phyloP scores from a whole-genome alignment of 306 rosid genomes.

The Mimosa bimucronata region DNA sequence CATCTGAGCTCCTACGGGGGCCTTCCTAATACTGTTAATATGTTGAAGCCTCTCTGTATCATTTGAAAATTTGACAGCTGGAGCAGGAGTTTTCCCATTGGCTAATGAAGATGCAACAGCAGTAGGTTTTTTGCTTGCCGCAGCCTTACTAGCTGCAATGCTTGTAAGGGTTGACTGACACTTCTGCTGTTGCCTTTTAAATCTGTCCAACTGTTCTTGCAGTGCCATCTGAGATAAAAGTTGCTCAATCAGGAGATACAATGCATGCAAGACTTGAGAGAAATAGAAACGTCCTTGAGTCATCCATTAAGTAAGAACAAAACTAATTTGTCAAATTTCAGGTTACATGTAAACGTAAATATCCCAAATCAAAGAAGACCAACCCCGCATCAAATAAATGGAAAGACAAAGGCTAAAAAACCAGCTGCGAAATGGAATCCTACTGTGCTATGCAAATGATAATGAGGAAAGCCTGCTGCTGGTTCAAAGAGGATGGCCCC shows the following conservation, averaged over 20 bases:
- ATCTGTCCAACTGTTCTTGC: conserved; percentile 64
- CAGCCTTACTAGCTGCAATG: conserved; percentile 63
- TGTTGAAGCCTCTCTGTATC: conserved; percentile 97
- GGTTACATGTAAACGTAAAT: too few species aligned
- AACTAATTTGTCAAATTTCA: neutral
- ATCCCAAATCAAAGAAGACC: too few species aligned
- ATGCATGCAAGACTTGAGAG: neutral
- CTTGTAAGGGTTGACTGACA: conserved; percentile 66
- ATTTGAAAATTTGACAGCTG: conserved; percentile 78
- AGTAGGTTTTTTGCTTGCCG: conserved; percentile 36
- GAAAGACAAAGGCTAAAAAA: neutral
- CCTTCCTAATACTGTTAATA: conserved; percentile 72
- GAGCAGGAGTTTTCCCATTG: conserved; percentile 51
- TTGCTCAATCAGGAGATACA: neutral
- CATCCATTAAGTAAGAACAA: neutral
- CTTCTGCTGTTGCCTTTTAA: conserved; percentile 76
- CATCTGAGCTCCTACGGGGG: conserved; percentile 92
- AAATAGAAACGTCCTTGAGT: neutral
- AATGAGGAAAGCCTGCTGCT: neutral
- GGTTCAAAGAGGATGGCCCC: neutral
- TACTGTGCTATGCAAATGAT: neutral
- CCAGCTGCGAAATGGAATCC: neutral
- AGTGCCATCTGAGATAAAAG: conserved; percentile 56
- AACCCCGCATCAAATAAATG: too few species aligned
- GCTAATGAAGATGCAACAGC: conserved; percentile 24